Conservation (phyloP, 495 filamentous ascomycete genomes). For the Neurospora sp. region DNA sequence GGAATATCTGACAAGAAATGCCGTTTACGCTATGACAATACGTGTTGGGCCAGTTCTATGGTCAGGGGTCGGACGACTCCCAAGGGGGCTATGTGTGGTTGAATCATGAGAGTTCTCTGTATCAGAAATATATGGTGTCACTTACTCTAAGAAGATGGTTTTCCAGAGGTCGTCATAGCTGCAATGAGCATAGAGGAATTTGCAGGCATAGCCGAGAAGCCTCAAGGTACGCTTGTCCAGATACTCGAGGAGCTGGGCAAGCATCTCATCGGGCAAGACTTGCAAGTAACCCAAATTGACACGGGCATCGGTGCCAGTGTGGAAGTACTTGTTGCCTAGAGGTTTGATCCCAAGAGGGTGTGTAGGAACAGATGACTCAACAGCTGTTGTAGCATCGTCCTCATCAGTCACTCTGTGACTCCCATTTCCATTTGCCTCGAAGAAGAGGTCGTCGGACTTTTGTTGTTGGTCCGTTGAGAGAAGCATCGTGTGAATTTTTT, state of each 20-base stretch:
- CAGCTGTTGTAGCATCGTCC: background rate
- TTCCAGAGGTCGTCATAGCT: slow-evolving; percentile 88
- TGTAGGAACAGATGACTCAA: slow-evolving; percentile 45
- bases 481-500: slow-evolving; percentile 8
- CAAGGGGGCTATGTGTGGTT: background rate
- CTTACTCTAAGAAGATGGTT: slow-evolving; percentile 75
- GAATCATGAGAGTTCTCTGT: background rate
- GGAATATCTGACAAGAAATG: background rate
- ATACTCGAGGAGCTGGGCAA: slow-evolving; percentile 64
- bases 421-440: slow-evolving; percentile 7
- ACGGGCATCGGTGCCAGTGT: slow-evolving; percentile 55
- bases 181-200: slow-evolving; percentile 80
- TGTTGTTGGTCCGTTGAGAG: slow-evolving; percentile 14
- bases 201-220: slow-evolving; percentile 70
- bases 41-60: background rate
- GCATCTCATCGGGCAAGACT: slow-evolving; percentile 69
- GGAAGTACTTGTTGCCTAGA: slow-evolving; percentile 69
- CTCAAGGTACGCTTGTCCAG: slow-evolving; percentile 56
- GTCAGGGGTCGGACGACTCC: background rate
- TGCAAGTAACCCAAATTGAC: slow-evolving; percentile 51
- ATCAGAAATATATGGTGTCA: slow-evolving; percentile 13
- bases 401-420: slow-evolving; percentile 11
- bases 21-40: background rate
- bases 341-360: slow-evolving; percentile 87
- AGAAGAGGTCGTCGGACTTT: background rate